A percentile compares a stretch with the other conserved stretches of the same genome.
Evolutionary conservation across 1,284 basidiomycete genomes (phyloP).

Genomic region (Mycena citricolor): DNA sequence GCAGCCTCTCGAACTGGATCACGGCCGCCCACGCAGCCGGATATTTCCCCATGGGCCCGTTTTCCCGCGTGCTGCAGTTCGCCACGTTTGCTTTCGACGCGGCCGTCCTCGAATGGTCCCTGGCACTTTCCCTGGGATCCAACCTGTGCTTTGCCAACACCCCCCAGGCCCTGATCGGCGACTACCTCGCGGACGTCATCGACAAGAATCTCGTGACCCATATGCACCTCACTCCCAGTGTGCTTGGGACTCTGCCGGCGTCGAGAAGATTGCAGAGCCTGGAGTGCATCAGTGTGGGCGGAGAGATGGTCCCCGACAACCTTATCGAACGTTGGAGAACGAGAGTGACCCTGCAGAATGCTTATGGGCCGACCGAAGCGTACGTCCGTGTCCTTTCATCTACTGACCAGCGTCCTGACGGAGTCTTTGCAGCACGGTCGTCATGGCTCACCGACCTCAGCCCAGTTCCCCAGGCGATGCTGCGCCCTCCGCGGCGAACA

Average conservation of each 20-base stretch:
- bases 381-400: not conserved
- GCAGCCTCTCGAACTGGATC: not conserved
- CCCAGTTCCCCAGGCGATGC: not conserved
- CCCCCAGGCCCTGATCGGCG: not conserved
- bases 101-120: not conserved
- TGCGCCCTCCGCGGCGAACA: not conserved
- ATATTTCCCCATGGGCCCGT: not conserved
- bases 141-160: not conserved
- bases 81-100: constrained; percentile 1
- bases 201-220: not conserved
- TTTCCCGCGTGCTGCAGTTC: constrained; percentile 1
- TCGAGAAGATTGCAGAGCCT: not conserved
- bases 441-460: not conserved
- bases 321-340: not conserved
- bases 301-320: constrained; percentile 2
- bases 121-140: not conserved
- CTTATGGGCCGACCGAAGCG: not conserved
- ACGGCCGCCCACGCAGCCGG: not conserved
- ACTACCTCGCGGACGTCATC: constrained; percentile 1
- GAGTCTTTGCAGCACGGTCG: not conserved
- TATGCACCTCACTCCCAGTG: constrained; percentile 2
- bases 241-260: not conserved
- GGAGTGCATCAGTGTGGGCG: not conserved
- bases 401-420: no score
- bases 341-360: not conserved